Evolutionary conservation across 2,329 filamentous ascomycete species (phyloP).

Genomic region (Colletotrichum sojae): DNA sequence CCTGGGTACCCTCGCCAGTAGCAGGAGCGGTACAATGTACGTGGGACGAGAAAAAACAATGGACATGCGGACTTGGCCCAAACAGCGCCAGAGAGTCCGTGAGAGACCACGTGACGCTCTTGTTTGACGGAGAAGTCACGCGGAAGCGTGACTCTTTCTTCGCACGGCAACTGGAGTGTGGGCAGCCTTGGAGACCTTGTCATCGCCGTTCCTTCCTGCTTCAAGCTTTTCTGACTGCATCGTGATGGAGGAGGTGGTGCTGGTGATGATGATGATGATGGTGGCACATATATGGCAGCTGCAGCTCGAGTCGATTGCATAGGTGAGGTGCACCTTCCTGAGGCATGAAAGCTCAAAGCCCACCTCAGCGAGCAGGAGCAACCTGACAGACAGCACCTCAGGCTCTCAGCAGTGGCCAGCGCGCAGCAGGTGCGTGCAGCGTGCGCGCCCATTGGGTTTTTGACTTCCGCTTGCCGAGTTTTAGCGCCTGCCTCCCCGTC

Average conservation of each 20-base stretch:
- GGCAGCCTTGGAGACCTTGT: not conserved
- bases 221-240: too few species aligned
- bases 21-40: not conserved
- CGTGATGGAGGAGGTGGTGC: too few species aligned
- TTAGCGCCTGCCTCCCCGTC: slow-evolving; percentile 57
- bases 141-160: slow-evolving; percentile 4
- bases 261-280: too few species aligned
- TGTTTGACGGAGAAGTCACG: slow-evolving; percentile 5
- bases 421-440: slow-evolving; percentile 2
- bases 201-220: too few species aligned
- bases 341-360: too few species aligned
- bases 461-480: slow-evolving; percentile 55
- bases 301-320: not conserved
- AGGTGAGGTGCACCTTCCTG: not conserved
- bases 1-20: not conserved
- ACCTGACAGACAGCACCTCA: slow-evolving; percentile 3
- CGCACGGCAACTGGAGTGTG: not conserved
- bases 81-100: not conserved
- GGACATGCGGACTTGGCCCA: not conserved
- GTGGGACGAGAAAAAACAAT: slow-evolving; percentile 21
- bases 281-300: not conserved
- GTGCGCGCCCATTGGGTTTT: slow-evolving; percentile 34
- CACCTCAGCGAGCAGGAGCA: slow-evolving; percentile 10
- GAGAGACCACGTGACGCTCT: slow-evolving; percentile 13
- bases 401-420: not conserved